phyloP scores from a whole-genome alignment of 2,329 filamentous ascomycete genomes.

The Ceratocystis variospora region DNA sequence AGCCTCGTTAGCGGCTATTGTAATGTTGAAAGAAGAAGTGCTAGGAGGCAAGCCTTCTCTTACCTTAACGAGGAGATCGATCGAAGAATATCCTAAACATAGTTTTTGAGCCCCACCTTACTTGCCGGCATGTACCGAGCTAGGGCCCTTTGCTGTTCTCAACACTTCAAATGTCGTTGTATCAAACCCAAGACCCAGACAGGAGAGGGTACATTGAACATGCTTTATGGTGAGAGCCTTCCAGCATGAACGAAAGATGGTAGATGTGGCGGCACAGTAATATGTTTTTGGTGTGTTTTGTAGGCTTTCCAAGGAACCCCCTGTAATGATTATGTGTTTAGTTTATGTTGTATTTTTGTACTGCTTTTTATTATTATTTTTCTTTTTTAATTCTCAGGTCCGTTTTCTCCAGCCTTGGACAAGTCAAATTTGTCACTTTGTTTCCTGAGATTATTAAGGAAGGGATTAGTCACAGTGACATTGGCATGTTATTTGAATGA shows the following conservation, averaged over 20 bases:
- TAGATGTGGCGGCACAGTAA: slow-evolving; percentile 1
- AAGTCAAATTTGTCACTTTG: neutral
- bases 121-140: neutral
- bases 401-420: neutral
- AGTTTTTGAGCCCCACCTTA: neutral
- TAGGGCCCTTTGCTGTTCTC: neutral
- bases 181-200: neutral
- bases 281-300: slow-evolving; percentile 4
- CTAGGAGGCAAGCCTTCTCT: neutral
- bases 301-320: neutral
- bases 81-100: neutral
- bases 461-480: neutral
- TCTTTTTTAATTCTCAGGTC: neutral
- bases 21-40: neutral
- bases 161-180: neutral
- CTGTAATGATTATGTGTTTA: neutral
- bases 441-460: neutral
- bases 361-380: neutral
- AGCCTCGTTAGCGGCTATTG: neutral
- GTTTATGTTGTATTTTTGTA: neutral
- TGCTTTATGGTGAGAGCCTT: neutral
- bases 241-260: neutral
- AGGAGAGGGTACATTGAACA: neutral
- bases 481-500: slow-evolving; percentile 3
- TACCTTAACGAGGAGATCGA: neutral